phyloP scores from a whole-genome alignment of 2,329 filamentous ascomycete species.

The Periconia macrospinosa region DNA sequence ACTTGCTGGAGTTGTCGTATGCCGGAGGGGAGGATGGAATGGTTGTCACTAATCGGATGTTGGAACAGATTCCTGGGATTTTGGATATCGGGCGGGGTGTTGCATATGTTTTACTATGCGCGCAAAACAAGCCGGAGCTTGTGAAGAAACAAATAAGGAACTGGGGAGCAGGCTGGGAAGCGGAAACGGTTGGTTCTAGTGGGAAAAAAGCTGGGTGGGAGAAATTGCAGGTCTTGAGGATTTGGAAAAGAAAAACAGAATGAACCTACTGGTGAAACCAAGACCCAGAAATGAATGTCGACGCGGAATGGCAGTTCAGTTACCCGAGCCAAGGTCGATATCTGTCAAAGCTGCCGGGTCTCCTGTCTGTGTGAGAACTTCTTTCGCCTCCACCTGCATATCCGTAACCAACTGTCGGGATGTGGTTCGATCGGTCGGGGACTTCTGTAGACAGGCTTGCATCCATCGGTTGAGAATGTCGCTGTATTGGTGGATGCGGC shows the following conservation, averaged over 20 bases:
- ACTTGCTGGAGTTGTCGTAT: constrained; percentile 82
- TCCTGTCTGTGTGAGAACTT: constrained; percentile 18
- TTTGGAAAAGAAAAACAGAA: constrained; percentile 61
- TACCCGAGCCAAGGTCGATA: constrained; percentile 1
- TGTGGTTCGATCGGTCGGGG: constrained; percentile 13
- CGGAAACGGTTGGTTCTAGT: constrained; percentile 76
- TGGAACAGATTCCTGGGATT: constrained; percentile 67
- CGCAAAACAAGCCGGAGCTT: constrained; percentile 80
- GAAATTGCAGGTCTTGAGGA: constrained; percentile 83
- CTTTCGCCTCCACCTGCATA: constrained; percentile 15
- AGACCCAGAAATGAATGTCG: constrained; percentile 13
- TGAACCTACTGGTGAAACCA: background rate
- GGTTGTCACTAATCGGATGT: constrained; percentile 83
- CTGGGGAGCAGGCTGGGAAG: constrained; percentile 68
- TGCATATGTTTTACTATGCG: constrained; percentile 87
- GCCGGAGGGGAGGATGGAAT: constrained; percentile 89
- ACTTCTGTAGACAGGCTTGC: constrained; percentile 12
- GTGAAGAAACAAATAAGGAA: constrained; percentile 65
- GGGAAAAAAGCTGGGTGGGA: constrained; percentile 93
- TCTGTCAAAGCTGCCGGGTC: constrained; percentile 19
- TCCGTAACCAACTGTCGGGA: constrained; percentile 9
- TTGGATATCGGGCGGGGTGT: constrained; percentile 69
- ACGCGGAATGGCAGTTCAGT: no score
- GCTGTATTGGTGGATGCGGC: constrained; percentile 23
- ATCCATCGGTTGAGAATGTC: constrained; percentile 30